A percentile compares a stretch with the other conserved stretches of the same genome.
phyloP scores from a whole-genome alignment of 2,329 filamentous ascomycete species.

The Cephalotrichum gorgonifer region DNA sequence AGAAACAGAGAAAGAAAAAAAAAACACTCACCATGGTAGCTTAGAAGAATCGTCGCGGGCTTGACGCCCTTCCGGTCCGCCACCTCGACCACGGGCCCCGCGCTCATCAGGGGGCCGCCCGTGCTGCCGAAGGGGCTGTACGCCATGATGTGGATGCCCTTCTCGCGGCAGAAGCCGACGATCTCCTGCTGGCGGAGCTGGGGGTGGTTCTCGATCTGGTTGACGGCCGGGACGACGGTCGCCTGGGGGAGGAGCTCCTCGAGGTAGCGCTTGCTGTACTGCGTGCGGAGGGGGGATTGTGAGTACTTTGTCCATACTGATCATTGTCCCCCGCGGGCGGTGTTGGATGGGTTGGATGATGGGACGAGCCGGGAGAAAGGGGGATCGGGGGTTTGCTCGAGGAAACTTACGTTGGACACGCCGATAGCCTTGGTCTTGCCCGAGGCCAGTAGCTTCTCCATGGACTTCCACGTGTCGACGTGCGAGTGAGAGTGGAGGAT shows the following conservation, averaged over 20 bases:
- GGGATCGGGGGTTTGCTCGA: too few species aligned
- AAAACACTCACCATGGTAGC: slow-evolving; percentile 57
- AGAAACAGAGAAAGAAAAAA: background rate
- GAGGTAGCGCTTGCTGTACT: slow-evolving; percentile 47
- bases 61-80: slow-evolving; percentile 53
- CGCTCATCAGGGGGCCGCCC: slow-evolving; percentile 52
- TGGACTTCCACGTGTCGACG: slow-evolving; percentile 65
- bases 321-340: too few species aligned
- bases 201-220: slow-evolving; percentile 69
- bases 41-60: slow-evolving; percentile 55
- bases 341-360: background rate
- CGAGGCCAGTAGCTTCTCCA: slow-evolving; percentile 54
- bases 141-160: slow-evolving; percentile 62
- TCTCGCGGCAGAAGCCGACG: slow-evolving; percentile 55
- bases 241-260: slow-evolving; percentile 40
- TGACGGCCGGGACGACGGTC: slow-evolving; percentile 51
- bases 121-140: slow-evolving; percentile 60
- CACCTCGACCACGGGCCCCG: slow-evolving; percentile 51
- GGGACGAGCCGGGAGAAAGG: background rate
- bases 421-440: slow-evolving; percentile 47
- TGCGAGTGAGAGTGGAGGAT: slow-evolving; percentile 60
- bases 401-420: slow-evolving; percentile 40
- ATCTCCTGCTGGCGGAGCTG: slow-evolving; percentile 62
- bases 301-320: too few species aligned
- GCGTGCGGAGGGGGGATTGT: background rate